Conservation (phyloP, 257 asterid genomes). For the Mitragyna speciosa region DNA sequence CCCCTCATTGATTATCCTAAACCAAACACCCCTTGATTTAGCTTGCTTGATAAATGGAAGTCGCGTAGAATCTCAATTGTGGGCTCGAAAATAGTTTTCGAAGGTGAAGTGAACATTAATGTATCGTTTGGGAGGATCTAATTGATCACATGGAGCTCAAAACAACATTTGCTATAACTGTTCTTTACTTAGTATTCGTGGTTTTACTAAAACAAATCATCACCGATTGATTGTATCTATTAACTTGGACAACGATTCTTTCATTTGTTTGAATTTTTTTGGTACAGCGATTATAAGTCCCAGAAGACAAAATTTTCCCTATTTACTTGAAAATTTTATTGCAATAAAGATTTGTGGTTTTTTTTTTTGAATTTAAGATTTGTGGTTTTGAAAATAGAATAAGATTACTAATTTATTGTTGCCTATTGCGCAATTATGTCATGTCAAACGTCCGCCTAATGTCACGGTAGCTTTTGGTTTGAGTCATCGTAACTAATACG, state of each 20-base stretch:
- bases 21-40: too few species aligned
- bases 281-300: not conserved
- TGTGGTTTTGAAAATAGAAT: too few species aligned
- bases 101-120: too few species aligned
- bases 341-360: too few species aligned
- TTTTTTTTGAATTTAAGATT: too few species aligned
- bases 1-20: too few species aligned
- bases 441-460: not conserved
- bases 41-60: not conserved
- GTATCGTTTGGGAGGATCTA: too few species aligned
- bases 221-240: not conserved
- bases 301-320: not conserved
- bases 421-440: too few species aligned
- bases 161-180: not conserved
- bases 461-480: not conserved
- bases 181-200: not conserved
- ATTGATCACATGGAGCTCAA: not conserved
- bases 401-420: too few species aligned
- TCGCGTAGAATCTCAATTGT: not conserved
- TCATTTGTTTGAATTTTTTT: not conserved
- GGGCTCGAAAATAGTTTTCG: too few species aligned
- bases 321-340: not conserved
- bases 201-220: not conserved
- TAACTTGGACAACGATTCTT: too few species aligned
- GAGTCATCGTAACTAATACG: not conserved